A percentile compares a stretch with the other conserved stretches of the same genome.
phyloP scores from a whole-genome alignment of 208 protist genomes.

The Lotmaria passim region DNA sequence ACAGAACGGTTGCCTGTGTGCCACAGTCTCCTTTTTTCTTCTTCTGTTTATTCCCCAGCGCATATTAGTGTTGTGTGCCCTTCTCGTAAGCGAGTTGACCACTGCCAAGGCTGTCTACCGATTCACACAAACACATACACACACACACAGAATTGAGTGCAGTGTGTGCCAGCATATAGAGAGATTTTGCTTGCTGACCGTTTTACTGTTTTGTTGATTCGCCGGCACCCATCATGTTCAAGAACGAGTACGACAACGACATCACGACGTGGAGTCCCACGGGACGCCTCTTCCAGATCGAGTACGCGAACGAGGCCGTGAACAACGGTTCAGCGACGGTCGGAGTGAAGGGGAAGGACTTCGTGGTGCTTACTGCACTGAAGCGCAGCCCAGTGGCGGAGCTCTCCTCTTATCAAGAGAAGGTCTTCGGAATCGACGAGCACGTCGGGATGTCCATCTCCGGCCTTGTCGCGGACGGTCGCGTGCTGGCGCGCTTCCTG shows the following conservation, averaged over 20 bases:
- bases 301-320: constrained; percentile 99
- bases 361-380: constrained; percentile 95
- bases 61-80: no score
- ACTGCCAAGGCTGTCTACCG: no score
- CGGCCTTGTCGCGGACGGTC: constrained; percentile 98
- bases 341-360: constrained; percentile 95
- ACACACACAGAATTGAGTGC: no score
- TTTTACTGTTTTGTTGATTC: neutral
- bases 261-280: constrained; percentile 99
- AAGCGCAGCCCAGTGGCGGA: constrained; percentile 94
- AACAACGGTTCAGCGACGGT: constrained; percentile 98
- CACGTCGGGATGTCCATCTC: constrained; percentile 98
- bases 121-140: neutral
- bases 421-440: constrained; percentile 98
- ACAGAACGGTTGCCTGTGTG: no score
- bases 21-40: no score
- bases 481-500: constrained; percentile 95
- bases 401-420: constrained; percentile 98
- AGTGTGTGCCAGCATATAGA: no score
- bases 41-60: no score
- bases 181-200: no score
- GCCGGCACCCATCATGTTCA: constrained; percentile 58
- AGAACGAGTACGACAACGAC: constrained; percentile 98
- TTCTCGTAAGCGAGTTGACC: no score
- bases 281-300: constrained; percentile 97